A percentile compares a stretch with the other conserved stretches of the same genome.
Conservation (phyloP, 2,329 filamentous ascomycete genomes). For the Aotearoamyces nothofagi region DNA sequence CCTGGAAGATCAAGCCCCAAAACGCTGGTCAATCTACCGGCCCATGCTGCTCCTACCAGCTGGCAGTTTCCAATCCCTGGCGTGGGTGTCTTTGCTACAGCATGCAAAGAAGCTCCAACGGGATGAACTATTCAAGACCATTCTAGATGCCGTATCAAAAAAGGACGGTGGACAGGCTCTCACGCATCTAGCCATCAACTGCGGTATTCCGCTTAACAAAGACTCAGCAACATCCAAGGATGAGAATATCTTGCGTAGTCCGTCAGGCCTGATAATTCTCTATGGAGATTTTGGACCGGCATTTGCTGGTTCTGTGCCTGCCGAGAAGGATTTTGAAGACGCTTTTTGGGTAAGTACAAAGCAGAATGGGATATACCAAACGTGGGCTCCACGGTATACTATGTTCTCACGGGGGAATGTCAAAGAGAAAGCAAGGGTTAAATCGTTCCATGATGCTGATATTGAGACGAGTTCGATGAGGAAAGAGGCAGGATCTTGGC, state of each 20-base stretch:
- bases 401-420: constrained; percentile 93
- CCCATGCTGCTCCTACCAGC: constrained; percentile 45
- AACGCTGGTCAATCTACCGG: constrained; percentile 43
- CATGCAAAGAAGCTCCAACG: constrained; percentile 11
- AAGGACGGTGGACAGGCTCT: constrained; percentile 24
- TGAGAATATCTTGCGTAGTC: constrained; percentile 62
- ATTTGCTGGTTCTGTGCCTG: constrained; percentile 4
- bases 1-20: constrained; percentile 23
- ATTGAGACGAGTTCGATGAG: not conserved
- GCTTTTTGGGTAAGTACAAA: constrained; percentile 69
- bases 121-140: constrained; percentile 28
- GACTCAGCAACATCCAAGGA: constrained; percentile 3
- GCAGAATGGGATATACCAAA: constrained; percentile 70
- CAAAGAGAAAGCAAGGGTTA: constrained; percentile 68
- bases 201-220: constrained; percentile 38
- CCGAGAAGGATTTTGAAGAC: constrained; percentile 36
- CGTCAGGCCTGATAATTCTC: constrained; percentile 52
- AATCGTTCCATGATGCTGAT: constrained; percentile 30
- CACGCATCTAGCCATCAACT: constrained; percentile 45
- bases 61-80: constrained; percentile 33
- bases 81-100: constrained; percentile 23
- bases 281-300: constrained; percentile 58
- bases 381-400: constrained; percentile 78
- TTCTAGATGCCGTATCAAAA: constrained; percentile 31
- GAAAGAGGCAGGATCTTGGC: constrained; percentile 1